A percentile compares a stretch with the other conserved stretches of the same genome.
phyloP scores from a whole-genome alignment of 805 yeast species.

The Candida stauntonica region DNA sequence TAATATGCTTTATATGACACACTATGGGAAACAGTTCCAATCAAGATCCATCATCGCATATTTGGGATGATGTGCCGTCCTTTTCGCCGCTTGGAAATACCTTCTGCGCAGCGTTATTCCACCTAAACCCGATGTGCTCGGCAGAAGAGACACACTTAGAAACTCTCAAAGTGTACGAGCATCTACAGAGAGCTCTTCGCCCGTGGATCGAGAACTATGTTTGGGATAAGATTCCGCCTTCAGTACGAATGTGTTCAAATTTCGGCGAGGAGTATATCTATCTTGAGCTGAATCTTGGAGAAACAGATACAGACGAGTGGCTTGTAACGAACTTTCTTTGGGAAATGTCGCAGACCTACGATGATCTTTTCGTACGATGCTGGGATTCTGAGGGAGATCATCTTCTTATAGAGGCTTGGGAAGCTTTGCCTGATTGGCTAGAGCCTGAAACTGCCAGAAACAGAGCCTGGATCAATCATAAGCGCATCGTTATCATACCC shows the following conservation, averaged over 20 bases:
- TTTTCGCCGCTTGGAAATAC: slow-evolving; percentile 1
- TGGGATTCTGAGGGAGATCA: slow-evolving; percentile 57
- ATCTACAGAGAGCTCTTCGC: slow-evolving; percentile 24
- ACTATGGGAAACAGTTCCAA: too few relatives aligned
- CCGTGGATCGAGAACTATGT: slow-evolving; percentile 39
- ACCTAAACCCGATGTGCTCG: slow-evolving; percentile 28
- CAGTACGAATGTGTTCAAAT: slow-evolving; percentile 3
- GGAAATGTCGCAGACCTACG: slow-evolving; percentile 31
- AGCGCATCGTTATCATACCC: slow-evolving; percentile 38
- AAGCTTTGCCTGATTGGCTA: slow-evolving; percentile 44
- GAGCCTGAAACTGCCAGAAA: slow-evolving; percentile 43
- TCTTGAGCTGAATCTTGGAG: slow-evolving; percentile 42
- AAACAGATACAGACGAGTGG: slow-evolving; percentile 40
- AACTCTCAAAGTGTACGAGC: slow-evolving; percentile 16
- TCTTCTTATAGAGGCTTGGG: slow-evolving; percentile 45
- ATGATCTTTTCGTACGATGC: slow-evolving; percentile 39
- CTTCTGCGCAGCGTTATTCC: slow-evolving; percentile 19
- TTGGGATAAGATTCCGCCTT: slow-evolving; percentile 34
- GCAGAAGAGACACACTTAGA: slow-evolving; percentile 15
- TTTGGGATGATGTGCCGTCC: slow-evolving; percentile 15
- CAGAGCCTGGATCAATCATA: slow-evolving; percentile 49
- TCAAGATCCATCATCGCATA: not conserved
- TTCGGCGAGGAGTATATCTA: slow-evolving; percentile 20
- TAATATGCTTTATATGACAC: too few relatives aligned
- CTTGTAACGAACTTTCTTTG: slow-evolving; percentile 38